Percentiles rank a stretch among this genome's conserved stretches.
phyloP scores from a whole-genome alignment of 306 rosid genomes.

The Malus fusca region DNA sequence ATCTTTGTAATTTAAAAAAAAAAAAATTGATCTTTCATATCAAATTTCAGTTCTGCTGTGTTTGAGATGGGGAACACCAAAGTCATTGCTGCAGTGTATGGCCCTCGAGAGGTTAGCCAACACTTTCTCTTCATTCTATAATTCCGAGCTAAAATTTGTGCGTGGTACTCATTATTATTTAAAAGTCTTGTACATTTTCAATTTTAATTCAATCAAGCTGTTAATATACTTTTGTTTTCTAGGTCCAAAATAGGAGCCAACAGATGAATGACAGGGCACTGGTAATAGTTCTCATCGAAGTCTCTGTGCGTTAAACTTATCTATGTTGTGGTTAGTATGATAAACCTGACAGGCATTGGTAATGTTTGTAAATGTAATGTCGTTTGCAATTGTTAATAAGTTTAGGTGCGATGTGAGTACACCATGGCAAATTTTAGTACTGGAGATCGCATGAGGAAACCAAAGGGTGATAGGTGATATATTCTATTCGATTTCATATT shows the following conservation, averaged over 20 bases:
- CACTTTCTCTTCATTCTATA: background rate
- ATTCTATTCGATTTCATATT: background rate
- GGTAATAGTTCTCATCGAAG: slow-evolving; percentile 27
- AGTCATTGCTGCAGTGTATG: slow-evolving; percentile 88
- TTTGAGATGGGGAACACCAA: slow-evolving; percentile 96
- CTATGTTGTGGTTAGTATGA: background rate
- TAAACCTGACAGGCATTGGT: background rate
- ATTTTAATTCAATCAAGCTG: background rate
- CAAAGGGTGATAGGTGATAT: slow-evolving; percentile 80
- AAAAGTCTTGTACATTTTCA: background rate
- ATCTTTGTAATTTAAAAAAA: background rate
- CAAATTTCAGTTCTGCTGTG: slow-evolving; percentile 52
- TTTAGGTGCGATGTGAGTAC: slow-evolving; percentile 80
- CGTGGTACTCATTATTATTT: background rate
- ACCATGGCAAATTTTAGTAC: slow-evolving; percentile 94
- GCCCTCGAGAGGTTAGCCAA: slow-evolving; percentile 69
- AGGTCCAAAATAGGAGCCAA: slow-evolving; percentile 82
- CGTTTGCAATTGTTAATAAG: background rate
- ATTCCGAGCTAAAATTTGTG: background rate
- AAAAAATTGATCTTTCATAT: background rate
- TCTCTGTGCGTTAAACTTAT: background rate
- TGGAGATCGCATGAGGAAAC: slow-evolving; percentile 84
- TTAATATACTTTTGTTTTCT: slow-evolving; percentile 6
- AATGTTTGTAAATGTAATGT: background rate
- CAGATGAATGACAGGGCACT: slow-evolving; percentile 60